Base-by-base conservation (phyloP, 129 eudicot species). In the Smallanthus sonchifolius region DNA sequence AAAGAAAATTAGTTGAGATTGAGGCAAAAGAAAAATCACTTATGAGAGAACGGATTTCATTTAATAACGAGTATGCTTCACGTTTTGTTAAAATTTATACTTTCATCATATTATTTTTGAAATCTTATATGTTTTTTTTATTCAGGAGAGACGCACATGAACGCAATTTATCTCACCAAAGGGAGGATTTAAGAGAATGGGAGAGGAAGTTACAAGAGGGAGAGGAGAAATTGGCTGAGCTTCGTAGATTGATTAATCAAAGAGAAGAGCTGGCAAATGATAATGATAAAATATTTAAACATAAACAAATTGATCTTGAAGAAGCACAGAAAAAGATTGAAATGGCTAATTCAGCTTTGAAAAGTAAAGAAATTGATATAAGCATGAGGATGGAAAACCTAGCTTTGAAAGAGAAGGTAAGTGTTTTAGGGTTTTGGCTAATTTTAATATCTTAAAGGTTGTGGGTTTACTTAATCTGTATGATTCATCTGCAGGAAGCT, bases 121-220 rank as follows among this genome's bases (percentile, higher is more conserved):
- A 36, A 19, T 75, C 15, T 28, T 63, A 19, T 44, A 61, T 42
- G 14, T 52, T 73, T 13, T 9, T 2, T 70, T 68, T 79, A 75
- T 15, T 49, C 71, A 91, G 97, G 86, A 88, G 87, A 79, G 96
- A 91, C 60, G 87, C 85, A 16, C 92, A 84, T 51, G 93, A 89
- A 49, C 43, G 82, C 20, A 80, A 72, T 81, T 5, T 95, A 37
- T 76, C 87, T 56, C 87, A 83, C 64, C 99, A 95, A 76, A 83
- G 87, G 76, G 99, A 91, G 72, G 99, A 95, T 65, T 76, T 95
- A 65, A 87, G 89, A 40, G 99, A 91, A 69, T 91, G 99, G 99
- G 99, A 95, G 80, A 83, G 65, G 36, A 95, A 89, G 77, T 83
- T 95, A 65, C 88, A 88, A 49, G 99, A 87, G 81, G 90, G 88